These are phyloP conservation scores for Penicillium olsonii DNA, from an alignment of 2,329 filamentous ascomycete species.

Conservation along the genomic window DNA sequence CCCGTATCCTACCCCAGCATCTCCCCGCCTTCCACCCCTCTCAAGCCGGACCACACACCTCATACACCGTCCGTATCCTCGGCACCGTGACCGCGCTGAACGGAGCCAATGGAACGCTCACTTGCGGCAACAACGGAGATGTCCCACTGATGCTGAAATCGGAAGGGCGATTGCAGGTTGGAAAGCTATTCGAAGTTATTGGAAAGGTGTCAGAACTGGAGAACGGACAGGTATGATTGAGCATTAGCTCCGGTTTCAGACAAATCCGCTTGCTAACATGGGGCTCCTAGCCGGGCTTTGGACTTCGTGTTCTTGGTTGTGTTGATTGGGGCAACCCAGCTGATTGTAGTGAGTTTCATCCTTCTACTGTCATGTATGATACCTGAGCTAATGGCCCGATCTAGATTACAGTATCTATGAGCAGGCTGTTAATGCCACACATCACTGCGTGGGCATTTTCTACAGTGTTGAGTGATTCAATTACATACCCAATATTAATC, in stretches of 20 bases:
- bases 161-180: slow-evolving; percentile 47
- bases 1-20: slow-evolving; percentile 78
- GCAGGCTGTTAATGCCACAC: slow-evolving; percentile 81
- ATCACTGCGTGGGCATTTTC: slow-evolving; percentile 79
- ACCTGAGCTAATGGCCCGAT: background rate
- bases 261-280: background rate
- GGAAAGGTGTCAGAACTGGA: slow-evolving; percentile 48
- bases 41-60: slow-evolving; percentile 35
- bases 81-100: slow-evolving; percentile 82
- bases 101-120: slow-evolving; percentile 77
- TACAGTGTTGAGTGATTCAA: slow-evolving; percentile 53
- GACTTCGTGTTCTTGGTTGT: slow-evolving; percentile 43
- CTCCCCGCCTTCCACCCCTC: slow-evolving; percentile 72
- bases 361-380: background rate
- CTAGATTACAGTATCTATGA: slow-evolving; percentile 75
- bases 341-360: slow-evolving; percentile 37
- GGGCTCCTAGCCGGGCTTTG: slow-evolving; percentile 35
- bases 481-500: background rate
- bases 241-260: too few relatives aligned
- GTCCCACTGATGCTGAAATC: slow-evolving; percentile 74
- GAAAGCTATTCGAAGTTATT: slow-evolving; percentile 48
- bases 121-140: slow-evolving; percentile 68
- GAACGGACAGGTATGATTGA: slow-evolving; percentile 35
- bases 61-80: slow-evolving; percentile 76
- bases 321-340: slow-evolving; percentile 46